Base-by-base conservation (phyloP, 78 protist species). In the Isochrysis galbana region DNA sequence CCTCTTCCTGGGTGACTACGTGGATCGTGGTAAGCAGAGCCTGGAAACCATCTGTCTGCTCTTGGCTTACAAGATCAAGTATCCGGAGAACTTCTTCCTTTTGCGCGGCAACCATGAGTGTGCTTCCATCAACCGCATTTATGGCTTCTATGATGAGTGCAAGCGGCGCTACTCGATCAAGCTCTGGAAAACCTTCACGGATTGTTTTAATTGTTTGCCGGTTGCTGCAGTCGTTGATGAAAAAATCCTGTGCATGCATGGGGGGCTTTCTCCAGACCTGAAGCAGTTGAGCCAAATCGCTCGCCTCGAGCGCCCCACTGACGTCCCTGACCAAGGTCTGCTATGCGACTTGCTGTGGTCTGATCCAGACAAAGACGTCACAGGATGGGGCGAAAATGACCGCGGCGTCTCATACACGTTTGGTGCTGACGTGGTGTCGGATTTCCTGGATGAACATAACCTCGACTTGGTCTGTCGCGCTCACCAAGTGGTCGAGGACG, bases 21-120 rank as follows among this genome's bases (percentile, higher is more conserved):
- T 99, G 39, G 99, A 99, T 61, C 97, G 99, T 44, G 99, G 99
- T 32, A 96, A 97, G 94, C 98, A 99, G 92, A 70, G 95, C 2
- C 93, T 99, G 32, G 99, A 99, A 93, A 97, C 99, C 19, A 98
- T 99, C 95, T 98, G 99, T 95, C 90, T 99, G 70, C 94, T 99
- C 46, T 95, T 99, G n/a, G 99, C 99, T n/a, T 99, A 98, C 98
- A 99, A 99, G 94, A 95, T 98, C 94, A 98, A 98, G 94, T 99
- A 98, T 92, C 99, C 99, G 39, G 99, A 99, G 90, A 98, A 98
- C 96, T 98, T 99, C 96, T 99, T 99, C 94, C 77, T 99, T 26
- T 97, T 99, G 41, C 98, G 99, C 32, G 99, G 99, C 23, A 99
- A 99, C 97, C 99, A 99, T 96, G 99, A 99, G 93, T 98, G 98